Conservation (phyloP, 2,329 filamentous ascomycete species). For the Tolypocladium pustulatum region DNA sequence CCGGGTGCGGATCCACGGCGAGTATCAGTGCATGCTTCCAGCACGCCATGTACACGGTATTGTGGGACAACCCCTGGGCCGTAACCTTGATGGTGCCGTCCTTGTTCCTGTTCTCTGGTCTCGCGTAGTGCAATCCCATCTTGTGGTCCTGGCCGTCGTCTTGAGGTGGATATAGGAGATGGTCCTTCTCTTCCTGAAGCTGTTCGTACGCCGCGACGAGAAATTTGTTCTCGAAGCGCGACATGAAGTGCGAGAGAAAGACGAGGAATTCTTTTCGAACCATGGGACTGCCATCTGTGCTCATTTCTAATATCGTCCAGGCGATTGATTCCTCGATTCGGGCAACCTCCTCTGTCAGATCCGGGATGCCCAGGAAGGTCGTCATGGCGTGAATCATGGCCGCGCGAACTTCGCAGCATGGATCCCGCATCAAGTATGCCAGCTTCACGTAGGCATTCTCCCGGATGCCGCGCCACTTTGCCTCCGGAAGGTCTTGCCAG, state of each 20-base stretch:
- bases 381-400: constrained; percentile 91
- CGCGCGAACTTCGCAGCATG: constrained; percentile 83
- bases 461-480: constrained; percentile 91
- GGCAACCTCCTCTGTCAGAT: constrained; percentile 82
- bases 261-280: constrained; percentile 89
- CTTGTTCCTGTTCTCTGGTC: constrained; percentile 41
- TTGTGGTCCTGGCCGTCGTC: constrained; percentile 49
- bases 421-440: constrained; percentile 70
- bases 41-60: constrained; percentile 84
- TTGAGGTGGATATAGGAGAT: constrained; percentile 43
- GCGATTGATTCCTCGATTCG: constrained; percentile 87
- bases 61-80: constrained; percentile 59
- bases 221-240: constrained; percentile 86
- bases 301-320: constrained; percentile 81
- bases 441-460: constrained; percentile 76
- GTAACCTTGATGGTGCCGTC: constrained; percentile 48
- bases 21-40: constrained; percentile 91
- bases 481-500: constrained; percentile 83
- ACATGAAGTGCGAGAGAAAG: constrained; percentile 85
- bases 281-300: constrained; percentile 86
- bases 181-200: constrained; percentile 70
- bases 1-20: constrained; percentile 88
- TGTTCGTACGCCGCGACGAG: constrained; percentile 88
- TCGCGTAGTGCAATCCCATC: constrained; percentile 52
- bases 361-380: constrained; percentile 86